Evolutionary conservation across 2,329 filamentous ascomycete species (phyloP), one percentile per base, ranked within the genome.

Genomic region (Aspergillus fumigatus): DNA sequence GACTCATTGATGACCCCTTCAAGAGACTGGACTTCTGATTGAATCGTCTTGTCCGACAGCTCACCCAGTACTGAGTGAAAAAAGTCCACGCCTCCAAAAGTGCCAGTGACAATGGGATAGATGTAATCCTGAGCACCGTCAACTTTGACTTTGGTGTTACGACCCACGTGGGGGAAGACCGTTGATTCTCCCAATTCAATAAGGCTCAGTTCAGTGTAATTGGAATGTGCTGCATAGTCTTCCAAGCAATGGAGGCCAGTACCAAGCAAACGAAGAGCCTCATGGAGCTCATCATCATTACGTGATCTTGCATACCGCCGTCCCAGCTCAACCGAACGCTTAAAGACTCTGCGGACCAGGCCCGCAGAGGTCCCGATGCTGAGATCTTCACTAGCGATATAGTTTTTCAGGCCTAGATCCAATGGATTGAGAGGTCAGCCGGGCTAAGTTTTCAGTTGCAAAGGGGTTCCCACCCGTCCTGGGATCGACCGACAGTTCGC

Each of bases 41-140:
- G 92, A 29, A 88, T 92, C 58, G 92, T 80, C 77, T 96, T 96
- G 75, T 97, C 92, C 41, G 88, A 89, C 52, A 96, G 85, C 65
- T 87, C 84, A 54, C 84, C 84, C 62, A 85, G 89, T 29, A 96
- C 92, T 1, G 89, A 94, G 77, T 96, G 91, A 59, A 96, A 79
- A 76, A 97, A 97, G 69, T 97, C 93, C 14, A 96, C 92, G 61
- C 92, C 92, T 59, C 92, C 92, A 73, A 97, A 97, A 6, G 92
- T 97, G 58, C 93, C 92, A 1, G 92, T 97, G 48, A 96, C 83
- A 59, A 93, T 78, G 6, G 92, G 92, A 66, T 89, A 96, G 59
- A 96, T 89, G 4, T 81, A 69, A 35, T 80, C 70, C 23, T 81
- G 80, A 56, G 84, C 87, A 48, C 89, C 91, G 35, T 82, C 79